Conservation (phyloP, 1,139 yeast species). For the Hemisphaericaspora lyxosophila region DNA sequence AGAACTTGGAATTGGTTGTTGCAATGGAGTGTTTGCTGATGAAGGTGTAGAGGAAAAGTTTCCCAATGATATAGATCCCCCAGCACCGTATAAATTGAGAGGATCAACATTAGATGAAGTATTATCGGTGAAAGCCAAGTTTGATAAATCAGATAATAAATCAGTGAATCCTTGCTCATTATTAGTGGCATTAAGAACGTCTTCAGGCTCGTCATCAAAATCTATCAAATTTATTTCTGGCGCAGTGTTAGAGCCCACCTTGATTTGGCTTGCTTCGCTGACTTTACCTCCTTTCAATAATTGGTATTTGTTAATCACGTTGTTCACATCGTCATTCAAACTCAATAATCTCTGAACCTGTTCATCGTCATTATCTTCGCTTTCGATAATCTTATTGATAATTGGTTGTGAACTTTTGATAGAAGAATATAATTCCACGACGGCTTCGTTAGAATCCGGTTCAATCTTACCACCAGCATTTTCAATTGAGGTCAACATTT, state of each 20-base stretch:
- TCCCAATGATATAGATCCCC: constrained; percentile 46
- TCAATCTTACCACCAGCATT: constrained; percentile 47
- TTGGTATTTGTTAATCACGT: constrained; percentile 65
- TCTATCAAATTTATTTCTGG: constrained; percentile 68
- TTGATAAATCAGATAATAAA: constrained; percentile 68
- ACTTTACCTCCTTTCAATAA: constrained; percentile 65
- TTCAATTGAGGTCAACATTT: constrained; percentile 70
- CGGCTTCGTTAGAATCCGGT: constrained; percentile 67
- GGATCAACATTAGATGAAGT: constrained; percentile 26
- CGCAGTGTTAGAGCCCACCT: constrained; percentile 36
- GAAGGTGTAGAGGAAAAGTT: constrained; percentile 13
- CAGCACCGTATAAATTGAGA: constrained; percentile 46
- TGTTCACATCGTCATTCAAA: constrained; percentile 76
- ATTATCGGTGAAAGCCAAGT: constrained; percentile 48
- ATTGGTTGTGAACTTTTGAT: constrained; percentile 86
- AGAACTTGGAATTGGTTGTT: constrained; percentile 11
- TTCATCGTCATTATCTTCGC: constrained; percentile 48
- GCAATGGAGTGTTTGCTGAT: constrained; percentile 14
- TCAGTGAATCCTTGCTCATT: constrained; percentile 58
- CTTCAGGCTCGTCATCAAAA: constrained; percentile 63
- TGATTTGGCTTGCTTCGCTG: constrained; percentile 58
- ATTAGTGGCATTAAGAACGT: constrained; percentile 37
- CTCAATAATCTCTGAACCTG: constrained; percentile 65
- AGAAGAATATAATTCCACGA: constrained; percentile 73
- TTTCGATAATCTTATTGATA: constrained; percentile 77